phyloP scores from a whole-genome alignment of 2,329 filamentous ascomycete species.

The Neonectria neomacrospora region DNA sequence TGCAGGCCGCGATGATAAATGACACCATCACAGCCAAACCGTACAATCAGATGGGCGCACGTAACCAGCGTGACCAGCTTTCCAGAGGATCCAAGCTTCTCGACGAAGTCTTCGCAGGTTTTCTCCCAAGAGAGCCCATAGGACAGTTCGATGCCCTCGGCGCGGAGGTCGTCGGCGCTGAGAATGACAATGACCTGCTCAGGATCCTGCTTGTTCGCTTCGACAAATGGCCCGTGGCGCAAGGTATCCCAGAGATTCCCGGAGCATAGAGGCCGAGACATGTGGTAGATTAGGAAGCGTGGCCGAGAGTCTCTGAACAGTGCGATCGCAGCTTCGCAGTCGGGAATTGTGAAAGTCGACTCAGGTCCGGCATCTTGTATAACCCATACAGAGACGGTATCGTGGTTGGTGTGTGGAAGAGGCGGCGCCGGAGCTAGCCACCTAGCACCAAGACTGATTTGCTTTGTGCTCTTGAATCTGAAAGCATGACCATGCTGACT shows the following conservation, averaged over 20 bases:
- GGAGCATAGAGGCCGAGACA: neutral
- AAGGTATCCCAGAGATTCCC: neutral
- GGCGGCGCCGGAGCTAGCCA: slow-evolving; percentile 4
- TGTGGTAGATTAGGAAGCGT: slow-evolving; percentile 3
- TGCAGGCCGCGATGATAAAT: slow-evolving; percentile 1
- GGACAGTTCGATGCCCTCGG: slow-evolving; percentile 6
- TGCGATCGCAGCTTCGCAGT: neutral
- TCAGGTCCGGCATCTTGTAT: neutral
- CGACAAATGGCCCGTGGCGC: neutral
- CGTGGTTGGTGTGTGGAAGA: neutral
- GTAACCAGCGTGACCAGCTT: slow-evolving; percentile 3
- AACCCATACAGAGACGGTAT: slow-evolving; percentile 2
- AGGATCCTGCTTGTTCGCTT: neutral
- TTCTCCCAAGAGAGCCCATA: slow-evolving; percentile 6
- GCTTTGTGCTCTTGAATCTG: neutral
- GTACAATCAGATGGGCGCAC: slow-evolving; percentile 2
- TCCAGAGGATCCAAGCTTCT: slow-evolving; percentile 2
- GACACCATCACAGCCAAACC: slow-evolving; percentile 3
- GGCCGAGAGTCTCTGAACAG: neutral
- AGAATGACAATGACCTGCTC: slow-evolving; percentile 5
- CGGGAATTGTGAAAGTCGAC: neutral
- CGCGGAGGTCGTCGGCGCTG: slow-evolving; percentile 3
- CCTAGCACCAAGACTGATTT: neutral
- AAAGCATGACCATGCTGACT: neutral
- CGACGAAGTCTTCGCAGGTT: slow-evolving; percentile 3